phyloP scores from a whole-genome alignment of 805 yeast genomes.

The Wickerhamiella cacticola region DNA sequence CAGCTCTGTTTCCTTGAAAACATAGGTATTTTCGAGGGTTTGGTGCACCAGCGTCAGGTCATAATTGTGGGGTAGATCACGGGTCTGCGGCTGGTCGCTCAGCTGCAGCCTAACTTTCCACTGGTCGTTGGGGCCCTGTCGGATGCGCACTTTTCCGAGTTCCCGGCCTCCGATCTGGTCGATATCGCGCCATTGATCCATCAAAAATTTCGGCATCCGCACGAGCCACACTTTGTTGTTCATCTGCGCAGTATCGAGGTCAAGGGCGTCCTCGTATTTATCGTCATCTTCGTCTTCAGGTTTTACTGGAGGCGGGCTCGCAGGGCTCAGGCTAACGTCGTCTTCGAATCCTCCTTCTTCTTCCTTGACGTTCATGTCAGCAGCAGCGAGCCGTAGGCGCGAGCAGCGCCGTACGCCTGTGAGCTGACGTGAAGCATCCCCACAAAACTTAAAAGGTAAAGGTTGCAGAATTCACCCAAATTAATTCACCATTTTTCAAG shows the following conservation, averaged over 20 bases:
- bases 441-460: no score
- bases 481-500: no score
- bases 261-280: constrained; percentile 52
- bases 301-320: constrained; percentile 24
- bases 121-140: constrained; percentile 22
- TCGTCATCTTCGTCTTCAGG: constrained; percentile 32
- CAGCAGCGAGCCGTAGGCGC: no score
- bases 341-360: constrained; percentile 25
- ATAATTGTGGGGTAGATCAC: constrained; percentile 69
- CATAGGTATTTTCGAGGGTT: constrained; percentile 71
- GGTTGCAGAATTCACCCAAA: no score
- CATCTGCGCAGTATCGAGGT: constrained; percentile 53
- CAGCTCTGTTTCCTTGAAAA: constrained; percentile 77
- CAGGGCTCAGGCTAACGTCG: constrained; percentile 30
- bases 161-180: constrained; percentile 56
- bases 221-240: constrained; percentile 83
- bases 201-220: constrained; percentile 74
- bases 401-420: no score
- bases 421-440: no score
- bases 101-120: constrained; percentile 30
- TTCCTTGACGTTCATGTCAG: constrained; percentile 1
- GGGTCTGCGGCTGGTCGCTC: constrained; percentile 33
- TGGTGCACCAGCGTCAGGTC: constrained; percentile 68
- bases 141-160: constrained; percentile 65
- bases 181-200: constrained; percentile 65